Evolutionary conservation across 1,284 basidiomycete genomes (phyloP).

Genomic region (Xanthoconium separans): DNA sequence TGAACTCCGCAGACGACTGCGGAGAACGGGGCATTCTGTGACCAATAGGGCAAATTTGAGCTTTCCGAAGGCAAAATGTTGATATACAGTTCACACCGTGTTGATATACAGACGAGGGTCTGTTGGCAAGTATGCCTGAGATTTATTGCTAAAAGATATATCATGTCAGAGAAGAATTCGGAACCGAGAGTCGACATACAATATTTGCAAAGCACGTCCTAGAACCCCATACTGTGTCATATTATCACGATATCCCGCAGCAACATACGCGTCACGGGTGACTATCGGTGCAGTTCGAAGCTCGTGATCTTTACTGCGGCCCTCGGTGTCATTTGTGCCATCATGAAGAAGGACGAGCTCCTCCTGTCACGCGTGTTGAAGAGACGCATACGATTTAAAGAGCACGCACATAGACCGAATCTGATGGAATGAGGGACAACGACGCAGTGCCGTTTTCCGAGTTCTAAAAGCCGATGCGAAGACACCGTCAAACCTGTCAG

Average conservation of each 20-base stretch:
- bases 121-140: conserved; percentile 28
- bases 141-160: conserved; percentile 28
- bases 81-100: conserved; percentile 40
- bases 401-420: conserved; percentile 26
- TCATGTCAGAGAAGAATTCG: not conserved
- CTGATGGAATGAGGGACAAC: not conserved
- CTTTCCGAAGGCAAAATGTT: not conserved
- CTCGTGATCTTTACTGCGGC: conserved; percentile 39
- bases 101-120: conserved; percentile 60
- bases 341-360: conserved; percentile 46
- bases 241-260: conserved; percentile 31
- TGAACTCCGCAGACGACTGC: conserved; percentile 62
- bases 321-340: conserved; percentile 19
- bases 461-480: conserved; percentile 6
- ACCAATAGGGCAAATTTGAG: not conserved
- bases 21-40: conserved; percentile 59
- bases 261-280: conserved; percentile 49
- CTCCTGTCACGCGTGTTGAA: conserved; percentile 25
- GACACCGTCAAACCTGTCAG: not conserved
- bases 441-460: not conserved
- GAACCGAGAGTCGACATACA: conserved; percentile 35
- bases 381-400: not conserved
- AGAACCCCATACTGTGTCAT: conserved; percentile 57
- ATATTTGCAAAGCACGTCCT: conserved; percentile 44
- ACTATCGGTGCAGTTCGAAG: conserved; percentile 53